Base-by-base conservation (phyloP, 2,329 filamentous ascomycete species). In the Cordyceps javanica region DNA sequence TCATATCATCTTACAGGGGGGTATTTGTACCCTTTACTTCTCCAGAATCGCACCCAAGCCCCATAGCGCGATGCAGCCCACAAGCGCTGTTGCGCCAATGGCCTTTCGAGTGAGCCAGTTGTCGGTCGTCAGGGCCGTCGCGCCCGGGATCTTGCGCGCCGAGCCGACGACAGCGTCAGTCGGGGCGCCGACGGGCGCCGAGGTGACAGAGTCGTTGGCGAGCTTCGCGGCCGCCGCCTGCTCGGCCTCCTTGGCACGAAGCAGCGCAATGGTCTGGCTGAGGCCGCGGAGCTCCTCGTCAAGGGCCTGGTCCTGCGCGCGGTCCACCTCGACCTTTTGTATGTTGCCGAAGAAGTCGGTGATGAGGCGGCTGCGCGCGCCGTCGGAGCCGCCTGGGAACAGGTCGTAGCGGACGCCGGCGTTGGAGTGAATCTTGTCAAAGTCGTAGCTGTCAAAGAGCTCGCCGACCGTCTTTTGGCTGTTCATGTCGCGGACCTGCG, bases 291-390 rank as follows among this genome's bases (percentile, higher is more conserved):
- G 73, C 65, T 97, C 91, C 64, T 92, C 87, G 51, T 86, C 85
- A 46, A 85, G 80, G 38, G 75, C 81, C 55, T 76, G 73, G 60
- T 80, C 82, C 59, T 81, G 78, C 45, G 77, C 76, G 26, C 79
- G 80, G 63, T 94, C 90, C 3, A 97, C 85, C 73, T 97, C 94
- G 3, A 99, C 92, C 64, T 93, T 96, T 71, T 99, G 94, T 14
- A 97, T 91, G 69, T 97, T 99, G 25, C 94, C 94, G 62, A 99
- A 97, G 74, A 99, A 99, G 70, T 99, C 94, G 66, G 96, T 95
- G 41, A 99, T 85, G 30, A 94, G 80, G 42, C 92, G 85, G 64
- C 88, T 84, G 55, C 92, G 82, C 0, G 90, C 93, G 10, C 82
- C 86, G 8, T 85, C 77, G 64, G 91, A 89, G 7, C 91, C 92